Evolutionary conservation across 1,284 basidiomycete species (phyloP).

Genomic region (Fistulina hepatica): DNA sequence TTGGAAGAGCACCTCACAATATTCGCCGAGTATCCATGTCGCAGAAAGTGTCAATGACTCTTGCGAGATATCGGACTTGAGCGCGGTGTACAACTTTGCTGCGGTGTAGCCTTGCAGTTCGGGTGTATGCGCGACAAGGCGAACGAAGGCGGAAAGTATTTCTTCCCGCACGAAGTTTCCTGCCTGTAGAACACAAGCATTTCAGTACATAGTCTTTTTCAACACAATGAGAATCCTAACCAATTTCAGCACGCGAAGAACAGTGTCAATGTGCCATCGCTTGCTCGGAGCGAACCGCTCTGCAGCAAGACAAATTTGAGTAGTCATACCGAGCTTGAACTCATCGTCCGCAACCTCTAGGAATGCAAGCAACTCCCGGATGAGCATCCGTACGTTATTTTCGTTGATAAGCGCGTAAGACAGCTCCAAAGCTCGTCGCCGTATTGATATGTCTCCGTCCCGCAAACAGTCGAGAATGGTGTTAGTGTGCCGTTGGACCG

Average conservation of each 20-base stretch:
- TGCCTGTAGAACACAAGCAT: constrained; percentile 41
- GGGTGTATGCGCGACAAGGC: constrained; percentile 93
- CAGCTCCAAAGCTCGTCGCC: constrained; percentile 90
- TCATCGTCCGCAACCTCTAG: constrained; percentile 98
- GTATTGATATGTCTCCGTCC: constrained; percentile 98
- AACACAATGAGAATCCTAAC: constrained; percentile 35
- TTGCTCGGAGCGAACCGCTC: constrained; percentile 97
- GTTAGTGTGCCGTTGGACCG: constrained; percentile 95
- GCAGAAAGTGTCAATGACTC: constrained; percentile 90
- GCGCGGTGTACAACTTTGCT: constrained; percentile 83
- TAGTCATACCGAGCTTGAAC: constrained; percentile 97
- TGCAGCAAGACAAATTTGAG: constrained; percentile 92
- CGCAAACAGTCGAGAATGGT: constrained; percentile 97
- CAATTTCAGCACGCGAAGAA: constrained; percentile 85
- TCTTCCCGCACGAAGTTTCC: constrained; percentile 98
- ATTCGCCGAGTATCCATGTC: constrained; percentile 97
- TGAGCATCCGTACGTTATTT: constrained; percentile 85
- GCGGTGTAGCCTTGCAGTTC: constrained; percentile 95
- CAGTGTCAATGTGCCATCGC: constrained; percentile 98
- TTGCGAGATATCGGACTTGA: constrained; percentile 90
- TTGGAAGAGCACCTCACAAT: constrained; percentile 84
- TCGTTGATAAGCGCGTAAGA: constrained; percentile 98
- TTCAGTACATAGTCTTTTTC: background rate
- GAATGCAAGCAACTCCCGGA: constrained; percentile 90
- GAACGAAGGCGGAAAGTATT: constrained; percentile 89